Percentiles rank a stretch among this genome's conserved stretches.
phyloP scores from a whole-genome alignment of 805 yeast genomes.

The Candida gorgasii region DNA sequence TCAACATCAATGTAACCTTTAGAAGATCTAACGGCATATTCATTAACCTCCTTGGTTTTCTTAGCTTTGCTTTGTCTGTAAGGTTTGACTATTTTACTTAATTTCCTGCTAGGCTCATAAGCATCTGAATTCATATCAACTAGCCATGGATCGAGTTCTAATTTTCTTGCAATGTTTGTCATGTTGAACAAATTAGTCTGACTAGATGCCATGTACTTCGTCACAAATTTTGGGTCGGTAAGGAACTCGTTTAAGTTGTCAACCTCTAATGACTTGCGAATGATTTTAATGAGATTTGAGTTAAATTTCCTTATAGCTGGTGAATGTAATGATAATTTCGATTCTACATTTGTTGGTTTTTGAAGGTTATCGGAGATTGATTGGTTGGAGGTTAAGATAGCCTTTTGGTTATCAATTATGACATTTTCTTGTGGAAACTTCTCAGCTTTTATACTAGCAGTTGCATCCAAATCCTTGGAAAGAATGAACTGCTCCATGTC shows the following conservation, averaged over 20 bases:
- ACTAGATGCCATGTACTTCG: slow-evolving; percentile 18
- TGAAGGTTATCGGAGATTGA: slow-evolving; percentile 1
- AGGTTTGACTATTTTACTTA: slow-evolving; percentile 18
- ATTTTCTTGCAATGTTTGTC: slow-evolving; percentile 20
- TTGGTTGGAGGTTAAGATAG: slow-evolving; percentile 15
- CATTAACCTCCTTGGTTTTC: slow-evolving; percentile 13
- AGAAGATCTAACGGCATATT: slow-evolving; percentile 21
- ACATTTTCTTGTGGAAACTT: slow-evolving; percentile 2
- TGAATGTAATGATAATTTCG: slow-evolving; percentile 26
- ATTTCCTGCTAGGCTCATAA: slow-evolving; percentile 17
- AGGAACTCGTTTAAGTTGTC: slow-evolving; percentile 17
- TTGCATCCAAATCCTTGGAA: slow-evolving; percentile 24
- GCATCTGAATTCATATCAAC: slow-evolving; percentile 16
- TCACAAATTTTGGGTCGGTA: slow-evolving; percentile 26
- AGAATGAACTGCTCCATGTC: slow-evolving; percentile 17
- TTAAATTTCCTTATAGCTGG: slow-evolving; percentile 33
- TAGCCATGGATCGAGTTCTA: slow-evolving; percentile 20
- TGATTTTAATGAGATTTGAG: slow-evolving; percentile 24
- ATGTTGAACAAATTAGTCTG: slow-evolving; percentile 34
- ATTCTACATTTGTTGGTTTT: neutral
- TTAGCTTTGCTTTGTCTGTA: slow-evolving; percentile 8
- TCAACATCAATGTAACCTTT: slow-evolving; percentile 22
- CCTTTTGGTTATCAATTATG: slow-evolving; percentile 18
- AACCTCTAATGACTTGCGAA: slow-evolving; percentile 23
- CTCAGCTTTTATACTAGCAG: slow-evolving; percentile 1